A percentile compares a stretch with the other conserved stretches of the same genome.
Conservation (phyloP, 1,139 yeast genomes). For the Yamadazyma kanchanaburiensis region DNA sequence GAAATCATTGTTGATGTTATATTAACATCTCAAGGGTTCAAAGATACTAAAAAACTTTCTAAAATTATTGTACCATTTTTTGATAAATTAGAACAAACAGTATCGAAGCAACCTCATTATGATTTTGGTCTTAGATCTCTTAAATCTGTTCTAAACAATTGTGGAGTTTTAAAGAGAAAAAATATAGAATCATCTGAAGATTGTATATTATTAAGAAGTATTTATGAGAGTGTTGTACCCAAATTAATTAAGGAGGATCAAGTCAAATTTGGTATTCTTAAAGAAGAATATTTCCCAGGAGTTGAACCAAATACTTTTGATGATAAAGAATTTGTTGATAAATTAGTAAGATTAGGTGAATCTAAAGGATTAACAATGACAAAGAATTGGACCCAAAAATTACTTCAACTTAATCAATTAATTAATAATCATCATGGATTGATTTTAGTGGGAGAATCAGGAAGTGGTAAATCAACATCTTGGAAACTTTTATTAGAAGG, state of each 20-base stretch:
- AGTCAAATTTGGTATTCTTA: constrained; percentile 27
- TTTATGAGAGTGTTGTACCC: constrained; percentile 62
- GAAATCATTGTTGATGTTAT: constrained; percentile 69
- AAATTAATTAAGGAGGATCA: constrained; percentile 57
- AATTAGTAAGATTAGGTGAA: constrained; percentile 8
- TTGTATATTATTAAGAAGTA: constrained; percentile 48
- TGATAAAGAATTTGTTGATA: constrained; percentile 11
- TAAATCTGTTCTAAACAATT: constrained; percentile 58
- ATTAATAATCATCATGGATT: constrained; percentile 74
- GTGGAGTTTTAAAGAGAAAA: constrained; percentile 49
- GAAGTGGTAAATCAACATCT: constrained; percentile 67
- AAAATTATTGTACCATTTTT: constrained; percentile 56
- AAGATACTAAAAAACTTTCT: constrained; percentile 46
- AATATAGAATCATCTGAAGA: constrained; percentile 23
- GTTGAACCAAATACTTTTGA: constrained; percentile 13
- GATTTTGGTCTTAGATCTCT: constrained; percentile 88
- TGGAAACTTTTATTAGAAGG: constrained; percentile 51
- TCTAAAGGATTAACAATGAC: constrained; percentile 22
- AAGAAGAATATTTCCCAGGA: constrained; percentile 22
- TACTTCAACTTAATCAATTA: constrained; percentile 60
- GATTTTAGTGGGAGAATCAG: constrained; percentile 77
- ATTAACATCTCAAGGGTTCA: constrained; percentile 71
- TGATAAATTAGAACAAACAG: constrained; percentile 26
- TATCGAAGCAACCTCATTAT: constrained; percentile 68
- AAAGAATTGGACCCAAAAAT: constrained; percentile 51